Conservation (phyloP, 495 filamentous ascomycete species). For the Daldinia loculata region DNA sequence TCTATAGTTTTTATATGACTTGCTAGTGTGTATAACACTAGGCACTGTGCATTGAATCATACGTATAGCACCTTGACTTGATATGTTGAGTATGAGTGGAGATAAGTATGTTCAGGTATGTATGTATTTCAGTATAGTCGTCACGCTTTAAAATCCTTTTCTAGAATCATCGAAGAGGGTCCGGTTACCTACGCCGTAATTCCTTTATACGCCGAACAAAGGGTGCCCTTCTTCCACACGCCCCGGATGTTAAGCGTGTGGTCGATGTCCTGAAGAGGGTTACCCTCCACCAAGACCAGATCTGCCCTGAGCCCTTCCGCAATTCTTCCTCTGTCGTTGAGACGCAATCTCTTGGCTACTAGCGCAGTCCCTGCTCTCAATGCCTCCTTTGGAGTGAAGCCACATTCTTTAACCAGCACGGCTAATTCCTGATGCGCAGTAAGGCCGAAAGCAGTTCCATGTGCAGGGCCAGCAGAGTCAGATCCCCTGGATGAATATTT, state of each 20-base stretch:
- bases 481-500: conserved; percentile 9
- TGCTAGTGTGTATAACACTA: too few relatives aligned
- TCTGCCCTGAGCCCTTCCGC: conserved; percentile 45
- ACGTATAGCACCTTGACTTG: neutral
- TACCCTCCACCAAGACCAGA: conserved; percentile 46
- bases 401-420: conserved; percentile 22
- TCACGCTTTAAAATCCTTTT: neutral
- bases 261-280: conserved; percentile 47
- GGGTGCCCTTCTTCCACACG: conserved; percentile 30
- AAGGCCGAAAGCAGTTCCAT: conserved; percentile 27
- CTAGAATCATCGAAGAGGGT: neutral
- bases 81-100: neutral
- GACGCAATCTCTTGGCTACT: conserved; percentile 40
- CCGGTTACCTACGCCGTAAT: neutral
- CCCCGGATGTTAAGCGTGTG: conserved; percentile 25
- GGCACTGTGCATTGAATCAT: too few relatives aligned
- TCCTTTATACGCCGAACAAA: conserved; percentile 16
- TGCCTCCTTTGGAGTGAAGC: conserved; percentile 45
- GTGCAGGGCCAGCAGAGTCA: conserved; percentile 31
- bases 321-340: conserved; percentile 47
- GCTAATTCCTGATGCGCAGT: conserved; percentile 31
- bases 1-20: too few relatives aligned
- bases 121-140: neutral
- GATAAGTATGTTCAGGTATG: neutral
- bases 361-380: conserved; percentile 41